phyloP scores from a whole-genome alignment of 192 early-diverging fungal species.

The Coemansia sp. region DNA sequence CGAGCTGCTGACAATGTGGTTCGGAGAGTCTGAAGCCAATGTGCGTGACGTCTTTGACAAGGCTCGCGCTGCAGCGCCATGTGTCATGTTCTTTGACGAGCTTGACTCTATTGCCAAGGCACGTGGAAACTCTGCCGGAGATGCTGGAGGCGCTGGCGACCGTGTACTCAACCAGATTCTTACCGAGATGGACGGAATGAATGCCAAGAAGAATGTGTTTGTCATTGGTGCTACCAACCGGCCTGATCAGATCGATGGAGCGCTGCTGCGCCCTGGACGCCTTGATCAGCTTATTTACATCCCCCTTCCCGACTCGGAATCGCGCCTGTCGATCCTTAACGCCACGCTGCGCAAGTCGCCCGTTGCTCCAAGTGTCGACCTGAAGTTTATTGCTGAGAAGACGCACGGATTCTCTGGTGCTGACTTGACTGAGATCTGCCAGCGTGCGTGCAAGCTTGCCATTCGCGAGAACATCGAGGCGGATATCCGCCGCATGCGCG shows the following conservation, averaged over 20 bases:
- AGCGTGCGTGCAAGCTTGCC: slow-evolving; percentile 95
- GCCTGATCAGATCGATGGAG: slow-evolving; percentile 98
- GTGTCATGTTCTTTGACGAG: slow-evolving; percentile 99
- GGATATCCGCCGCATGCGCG: slow-evolving; percentile 76
- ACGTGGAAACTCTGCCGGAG: slow-evolving; percentile 78
- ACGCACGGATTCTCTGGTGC: slow-evolving; percentile 97
- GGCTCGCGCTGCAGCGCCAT: slow-evolving; percentile 95
- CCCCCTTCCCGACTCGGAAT: slow-evolving; percentile 86
- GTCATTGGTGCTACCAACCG: slow-evolving; percentile 99
- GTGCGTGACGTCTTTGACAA: slow-evolving; percentile 99
- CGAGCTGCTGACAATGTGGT: slow-evolving; percentile 99
- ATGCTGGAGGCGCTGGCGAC: slow-evolving; percentile 92
- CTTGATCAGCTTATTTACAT: slow-evolving; percentile 99
- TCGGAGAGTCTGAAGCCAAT: slow-evolving; percentile 99
- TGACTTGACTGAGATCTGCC: slow-evolving; percentile 98
- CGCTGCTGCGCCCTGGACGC: slow-evolving; percentile 96
- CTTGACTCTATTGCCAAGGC: slow-evolving; percentile 97
- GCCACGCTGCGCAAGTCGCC: slow-evolving; percentile 95
- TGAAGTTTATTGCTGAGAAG: slow-evolving; percentile 82
- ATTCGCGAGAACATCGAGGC: slow-evolving; percentile 95
- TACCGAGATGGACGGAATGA: slow-evolving; percentile 99
- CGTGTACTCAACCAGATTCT: slow-evolving; percentile 99
- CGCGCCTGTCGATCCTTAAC: slow-evolving; percentile 81
- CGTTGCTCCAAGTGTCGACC: slow-evolving; percentile 75
- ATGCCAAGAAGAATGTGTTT: slow-evolving; percentile 99